These are phyloP conservation scores for Pneumocystis sp. DNA, from an alignment of 1,139 yeast genomes.

Conservation along the genomic window DNA sequence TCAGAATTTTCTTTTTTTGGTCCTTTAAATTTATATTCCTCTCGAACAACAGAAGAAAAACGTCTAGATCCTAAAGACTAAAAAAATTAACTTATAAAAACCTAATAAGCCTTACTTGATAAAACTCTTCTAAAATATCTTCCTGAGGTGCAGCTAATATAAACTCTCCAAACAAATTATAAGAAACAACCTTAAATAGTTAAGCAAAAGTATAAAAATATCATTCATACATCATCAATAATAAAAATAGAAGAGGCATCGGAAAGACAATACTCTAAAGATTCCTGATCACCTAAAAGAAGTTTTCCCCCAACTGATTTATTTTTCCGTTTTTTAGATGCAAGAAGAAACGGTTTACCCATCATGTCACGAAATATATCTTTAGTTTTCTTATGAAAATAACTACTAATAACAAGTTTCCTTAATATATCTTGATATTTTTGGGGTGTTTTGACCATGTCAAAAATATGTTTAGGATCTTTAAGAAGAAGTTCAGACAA, in stretches of 20 bases:
- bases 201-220: not conserved
- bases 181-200: slow-evolving; percentile 18
- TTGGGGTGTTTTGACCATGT: slow-evolving; percentile 18
- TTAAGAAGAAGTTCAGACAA: slow-evolving; percentile 21
- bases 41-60: slow-evolving; percentile 15
- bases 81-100: not conserved
- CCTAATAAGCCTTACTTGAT: slow-evolving; percentile 11
- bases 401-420: slow-evolving; percentile 21
- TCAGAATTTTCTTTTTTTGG: slow-evolving; percentile 9
- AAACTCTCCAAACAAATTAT: slow-evolving; percentile 23
- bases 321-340: slow-evolving; percentile 14
- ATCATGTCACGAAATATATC: slow-evolving; percentile 21
- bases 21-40: slow-evolving; percentile 13
- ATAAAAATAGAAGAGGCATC: slow-evolving; percentile 23
- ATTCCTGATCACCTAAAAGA: slow-evolving; percentile 15
- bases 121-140: slow-evolving; percentile 22
- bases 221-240: slow-evolving; percentile 23
- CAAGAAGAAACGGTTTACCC: slow-evolving; percentile 22
- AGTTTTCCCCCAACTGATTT: slow-evolving; percentile 5
- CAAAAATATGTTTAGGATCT: slow-evolving; percentile 22
- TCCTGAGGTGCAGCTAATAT: slow-evolving; percentile 27
- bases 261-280: slow-evolving; percentile 17
- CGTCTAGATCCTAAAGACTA: slow-evolving; percentile 13
- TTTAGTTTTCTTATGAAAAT: slow-evolving; percentile 14
- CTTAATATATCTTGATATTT: slow-evolving; percentile 21